Evolutionary conservation across 257 asterid genomes (phyloP), one percentile per base, ranked within the genome.

Genomic region (Cruciata laevipes): DNA sequence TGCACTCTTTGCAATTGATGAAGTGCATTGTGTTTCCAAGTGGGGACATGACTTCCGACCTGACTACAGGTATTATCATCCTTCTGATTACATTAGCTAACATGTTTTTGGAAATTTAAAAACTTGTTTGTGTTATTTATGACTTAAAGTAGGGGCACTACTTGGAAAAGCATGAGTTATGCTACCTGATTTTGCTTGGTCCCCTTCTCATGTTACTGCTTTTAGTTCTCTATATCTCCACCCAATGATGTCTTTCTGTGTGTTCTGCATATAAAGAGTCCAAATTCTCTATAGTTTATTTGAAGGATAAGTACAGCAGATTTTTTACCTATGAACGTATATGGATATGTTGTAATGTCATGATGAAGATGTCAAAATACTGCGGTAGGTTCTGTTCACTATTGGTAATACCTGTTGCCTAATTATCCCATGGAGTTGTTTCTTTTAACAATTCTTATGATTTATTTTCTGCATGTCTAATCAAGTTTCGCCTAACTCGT

Each of bases 1-100:
- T 73, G 91, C 91, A 67, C 74, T 86, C 30, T 83, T 89, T 71
- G 96, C 96, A 51, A 79, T 89, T 16, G 95, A 86, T 73, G 96
- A 89, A 82, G 96, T 79, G 64, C 91, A 89, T 69, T 89, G 96
- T 77, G 88, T 89, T 81, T 89, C 96, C 57, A 86, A 86, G 82
- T 89, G 96, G 96, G 95, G 96, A 72, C 96, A 89, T 77, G 95
- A 86, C 81, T 89, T 89, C 79, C 89, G 95, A 82, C 95, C 96
- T 58, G 95, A 79, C 79, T 89, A 89, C 81, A 86, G 95, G 96
- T 89, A 62, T 38, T 74, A 60, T 71, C 65, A 63, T 66, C 20
- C 38, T 13, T 3, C 31, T 9, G 27, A 9, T 27, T 53, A 11
- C 32, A 52, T 49, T 27, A 25, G 20, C 21, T 63, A 61, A 40